Evolutionary conservation across 2,329 filamentous ascomycete genomes (phyloP).

Genomic region (Aspergillus sclerotialis): DNA sequence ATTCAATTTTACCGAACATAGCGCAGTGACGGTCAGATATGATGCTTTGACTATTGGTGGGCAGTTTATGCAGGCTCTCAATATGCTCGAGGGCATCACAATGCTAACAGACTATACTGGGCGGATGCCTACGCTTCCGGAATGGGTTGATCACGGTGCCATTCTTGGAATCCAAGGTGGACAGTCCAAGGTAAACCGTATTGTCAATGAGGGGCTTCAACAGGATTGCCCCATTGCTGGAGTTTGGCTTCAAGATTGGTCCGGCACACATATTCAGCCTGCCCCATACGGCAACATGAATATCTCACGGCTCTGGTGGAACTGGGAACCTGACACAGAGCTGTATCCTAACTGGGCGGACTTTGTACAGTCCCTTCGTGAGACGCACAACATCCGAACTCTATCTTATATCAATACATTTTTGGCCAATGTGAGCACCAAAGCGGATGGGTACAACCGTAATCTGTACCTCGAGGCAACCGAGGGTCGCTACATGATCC

Average conservation of each 20-base stretch:
- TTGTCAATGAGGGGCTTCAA: constrained; percentile 24
- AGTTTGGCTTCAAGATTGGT: constrained; percentile 34
- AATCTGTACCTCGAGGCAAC: constrained; percentile 28
- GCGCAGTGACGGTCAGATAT: constrained; percentile 14
- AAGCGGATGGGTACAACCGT: constrained; percentile 22
- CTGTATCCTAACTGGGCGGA: constrained; percentile 30
- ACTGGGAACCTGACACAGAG: constrained; percentile 29
- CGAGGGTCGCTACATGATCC: constrained; percentile 22
- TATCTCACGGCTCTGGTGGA: constrained; percentile 33
- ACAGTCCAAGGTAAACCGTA: constrained; percentile 26
- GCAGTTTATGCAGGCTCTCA: constrained; percentile 15
- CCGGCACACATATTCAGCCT: constrained; percentile 26
- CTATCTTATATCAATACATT: constrained; percentile 29
- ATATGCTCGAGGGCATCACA: constrained; percentile 25
- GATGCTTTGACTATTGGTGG: constrained; percentile 9
- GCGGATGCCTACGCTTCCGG: constrained; percentile 25
- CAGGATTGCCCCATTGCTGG: constrained; percentile 25
- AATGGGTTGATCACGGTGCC: constrained; percentile 22
- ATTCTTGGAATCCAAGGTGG: constrained; percentile 33
- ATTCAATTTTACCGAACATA: constrained; percentile 21
- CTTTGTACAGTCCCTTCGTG: constrained; percentile 26
- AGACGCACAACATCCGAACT: constrained; percentile 24
- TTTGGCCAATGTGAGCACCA: constrained; percentile 28
- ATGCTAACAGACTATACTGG: constrained; percentile 28
- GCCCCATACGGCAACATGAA: constrained; percentile 25